Percentiles rank a stretch among this genome's conserved stretches.
phyloP scores from a whole-genome alignment of 140 eudicot genomes.

The Senecio squalidus region DNA sequence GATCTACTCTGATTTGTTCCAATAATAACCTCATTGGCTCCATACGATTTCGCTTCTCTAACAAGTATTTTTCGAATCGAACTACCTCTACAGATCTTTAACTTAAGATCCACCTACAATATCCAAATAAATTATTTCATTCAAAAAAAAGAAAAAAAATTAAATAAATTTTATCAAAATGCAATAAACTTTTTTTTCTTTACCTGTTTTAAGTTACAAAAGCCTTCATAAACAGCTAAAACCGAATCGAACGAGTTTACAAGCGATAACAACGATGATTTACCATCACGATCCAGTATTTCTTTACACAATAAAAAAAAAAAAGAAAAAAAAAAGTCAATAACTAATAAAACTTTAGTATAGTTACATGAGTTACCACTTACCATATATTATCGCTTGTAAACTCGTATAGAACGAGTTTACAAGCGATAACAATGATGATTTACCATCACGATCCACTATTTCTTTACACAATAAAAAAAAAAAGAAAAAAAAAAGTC shows the following conservation, averaged over 20 bases:
- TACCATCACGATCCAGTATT: too few species aligned
- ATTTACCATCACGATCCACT: too few species aligned
- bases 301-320: too few species aligned
- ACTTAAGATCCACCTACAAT: conserved; percentile 85
- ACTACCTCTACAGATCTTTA: conserved; percentile 84
- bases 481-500: too few species aligned
- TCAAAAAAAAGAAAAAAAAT: not conserved
- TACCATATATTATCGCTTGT: too few species aligned
- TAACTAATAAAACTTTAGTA: too few species aligned
- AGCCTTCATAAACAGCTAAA: conserved; percentile 90
- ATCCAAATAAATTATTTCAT: not conserved
- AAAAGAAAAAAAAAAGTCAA: too few species aligned
- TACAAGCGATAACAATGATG: too few species aligned
- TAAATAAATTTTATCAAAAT: not conserved
- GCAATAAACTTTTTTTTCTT: not conserved
- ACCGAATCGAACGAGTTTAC: conserved; percentile 72
- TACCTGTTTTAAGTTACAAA: conserved; percentile 93
- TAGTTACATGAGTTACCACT: too few species aligned
- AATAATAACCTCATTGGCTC: conserved; percentile 50
- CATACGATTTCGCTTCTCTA: conserved; percentile 59
- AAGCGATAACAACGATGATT: too few species aligned
- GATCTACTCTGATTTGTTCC: conserved; percentile 56
- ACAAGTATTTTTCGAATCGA: conserved; percentile 59
- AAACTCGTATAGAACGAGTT: too few species aligned
- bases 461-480: too few species aligned